Evolutionary conservation across 2,329 filamentous ascomycete species (phyloP).

Genomic region (Fusarium equiseti): DNA sequence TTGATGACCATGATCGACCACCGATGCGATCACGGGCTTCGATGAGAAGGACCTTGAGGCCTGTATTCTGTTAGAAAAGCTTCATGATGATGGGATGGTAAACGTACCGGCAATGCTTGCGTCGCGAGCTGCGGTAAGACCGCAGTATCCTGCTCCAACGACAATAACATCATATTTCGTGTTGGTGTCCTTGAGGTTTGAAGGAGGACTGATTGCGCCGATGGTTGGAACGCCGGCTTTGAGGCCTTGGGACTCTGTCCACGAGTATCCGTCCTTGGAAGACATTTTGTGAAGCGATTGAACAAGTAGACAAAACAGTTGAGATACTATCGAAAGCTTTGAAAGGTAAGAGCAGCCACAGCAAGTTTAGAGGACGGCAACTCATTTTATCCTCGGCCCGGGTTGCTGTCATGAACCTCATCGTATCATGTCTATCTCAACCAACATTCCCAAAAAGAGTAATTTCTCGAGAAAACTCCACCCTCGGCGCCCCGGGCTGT

Average conservation of each 20-base stretch:
- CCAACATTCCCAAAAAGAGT: neutral
- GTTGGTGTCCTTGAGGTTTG: constrained; percentile 29
- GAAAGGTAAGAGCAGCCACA: neutral
- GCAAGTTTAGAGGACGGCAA: constrained; percentile 17
- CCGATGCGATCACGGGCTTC: constrained; percentile 63
- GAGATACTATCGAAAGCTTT: neutral
- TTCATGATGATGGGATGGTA: rapidly evolving
- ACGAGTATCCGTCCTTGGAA: constrained; percentile 50
- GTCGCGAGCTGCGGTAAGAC: constrained; percentile 49
- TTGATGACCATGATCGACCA: constrained; percentile 60
- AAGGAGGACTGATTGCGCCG: constrained; percentile 47
- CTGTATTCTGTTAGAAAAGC: constrained; percentile 14
- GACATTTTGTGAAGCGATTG: constrained; percentile 31
- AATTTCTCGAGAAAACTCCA: constrained; percentile 11
- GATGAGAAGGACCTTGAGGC: constrained; percentile 57
- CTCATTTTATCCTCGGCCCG: constrained; percentile 28
- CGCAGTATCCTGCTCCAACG: constrained; percentile 50
- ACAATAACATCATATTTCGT: constrained; percentile 47
- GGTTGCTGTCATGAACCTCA: neutral
- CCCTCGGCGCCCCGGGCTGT: neutral
- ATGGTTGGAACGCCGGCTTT: constrained; percentile 49
- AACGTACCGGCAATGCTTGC: constrained; percentile 43
- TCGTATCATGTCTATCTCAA: neutral
- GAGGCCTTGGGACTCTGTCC: constrained; percentile 48
- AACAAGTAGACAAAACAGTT: too few relatives aligned